phyloP scores from a whole-genome alignment of 768 basidiomycete species.

The Austroboletus festivus region DNA sequence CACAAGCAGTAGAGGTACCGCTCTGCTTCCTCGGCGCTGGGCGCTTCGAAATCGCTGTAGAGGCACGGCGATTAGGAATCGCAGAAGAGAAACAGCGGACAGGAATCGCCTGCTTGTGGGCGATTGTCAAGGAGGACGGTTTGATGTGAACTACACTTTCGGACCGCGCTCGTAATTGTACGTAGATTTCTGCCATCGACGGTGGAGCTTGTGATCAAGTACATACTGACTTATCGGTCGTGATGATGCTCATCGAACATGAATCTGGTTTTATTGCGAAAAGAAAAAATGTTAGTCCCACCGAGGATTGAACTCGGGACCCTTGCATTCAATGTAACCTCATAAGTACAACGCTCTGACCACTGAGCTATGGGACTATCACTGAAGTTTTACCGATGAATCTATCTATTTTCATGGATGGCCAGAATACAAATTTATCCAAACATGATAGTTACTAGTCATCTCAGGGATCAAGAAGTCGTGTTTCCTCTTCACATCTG shows the following conservation, averaged over 20 bases:
- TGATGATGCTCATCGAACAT: too few relatives aligned
- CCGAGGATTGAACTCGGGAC: constrained; percentile 64
- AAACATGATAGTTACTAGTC: too few relatives aligned
- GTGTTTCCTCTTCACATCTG: constrained; percentile 42
- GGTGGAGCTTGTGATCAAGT: too few relatives aligned
- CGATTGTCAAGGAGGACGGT: constrained; percentile 12
- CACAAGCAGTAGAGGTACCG: constrained; percentile 48
- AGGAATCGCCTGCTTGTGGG: constrained; percentile 20
- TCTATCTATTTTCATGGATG: neutral
- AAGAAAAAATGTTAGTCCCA: constrained; percentile 45
- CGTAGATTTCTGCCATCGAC: neutral
- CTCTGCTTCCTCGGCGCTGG: constrained; percentile 76
- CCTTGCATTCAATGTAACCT: constrained; percentile 53
- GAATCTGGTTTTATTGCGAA: too few relatives aligned
- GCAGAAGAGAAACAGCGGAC: constrained; percentile 13
- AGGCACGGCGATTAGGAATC: constrained; percentile 30
- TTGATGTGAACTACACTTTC: neutral
- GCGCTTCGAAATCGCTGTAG: constrained; percentile 48
- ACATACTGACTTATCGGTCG: too few relatives aligned
- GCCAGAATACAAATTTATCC: too few relatives aligned
- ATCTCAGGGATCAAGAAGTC: constrained; percentile 23
- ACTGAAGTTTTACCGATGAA: fast-evolving
- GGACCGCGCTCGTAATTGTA: neutral
- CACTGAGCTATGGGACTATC: constrained; percentile 57
- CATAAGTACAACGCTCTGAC: constrained; percentile 64